A percentile compares a stretch with the other conserved stretches of the same genome.
Conservation (phyloP, 345 rosid genomes). For the Ceriops zippeliana region DNA sequence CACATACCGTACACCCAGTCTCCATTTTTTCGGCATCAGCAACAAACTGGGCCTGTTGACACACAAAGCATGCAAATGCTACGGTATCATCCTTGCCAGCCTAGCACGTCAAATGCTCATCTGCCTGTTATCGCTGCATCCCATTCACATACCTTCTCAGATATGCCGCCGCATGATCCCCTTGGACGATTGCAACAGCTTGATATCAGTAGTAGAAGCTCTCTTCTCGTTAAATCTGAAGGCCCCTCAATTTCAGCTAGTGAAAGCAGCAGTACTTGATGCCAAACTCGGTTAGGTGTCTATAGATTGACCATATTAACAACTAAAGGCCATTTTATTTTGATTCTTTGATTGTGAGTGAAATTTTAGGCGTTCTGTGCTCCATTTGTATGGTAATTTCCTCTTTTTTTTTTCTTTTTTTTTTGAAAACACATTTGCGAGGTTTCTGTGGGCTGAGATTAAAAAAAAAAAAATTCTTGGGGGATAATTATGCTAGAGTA, state of each 20-base stretch:
- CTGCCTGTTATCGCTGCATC: conserved; percentile 8
- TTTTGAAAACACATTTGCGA: too few relatives aligned
- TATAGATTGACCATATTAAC: neutral
- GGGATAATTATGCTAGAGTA: conserved; percentile 22
- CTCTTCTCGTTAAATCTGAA: conserved; percentile 56
- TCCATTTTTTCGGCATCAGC: conserved; percentile 44
- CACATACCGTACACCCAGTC: conserved; percentile 48
- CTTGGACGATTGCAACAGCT: conserved; percentile 77
- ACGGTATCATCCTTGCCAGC: conserved; percentile 45
- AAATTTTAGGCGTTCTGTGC: conserved; percentile 9
- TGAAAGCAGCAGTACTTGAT: conserved; percentile 56
- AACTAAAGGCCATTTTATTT: neutral
- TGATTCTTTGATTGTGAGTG: conserved; percentile 32
- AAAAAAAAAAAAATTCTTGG: conserved; percentile 12
- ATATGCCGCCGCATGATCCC: conserved; percentile 62
- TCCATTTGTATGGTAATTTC: conserved; percentile 22
- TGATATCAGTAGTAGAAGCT: conserved; percentile 63
- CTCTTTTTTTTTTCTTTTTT: neutral
- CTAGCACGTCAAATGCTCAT: conserved; percentile 23
- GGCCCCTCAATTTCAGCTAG: conserved; percentile 61
- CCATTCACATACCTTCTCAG: conserved; percentile 35
- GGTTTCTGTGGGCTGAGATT: too few relatives aligned
- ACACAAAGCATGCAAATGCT: conserved; percentile 51
- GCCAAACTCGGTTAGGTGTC: neutral
- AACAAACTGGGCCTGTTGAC: conserved; percentile 35